These are phyloP conservation scores for Naganishia sp. DNA, from an alignment of 1,284 basidiomycete genomes.

Conservation along the genomic window DNA sequence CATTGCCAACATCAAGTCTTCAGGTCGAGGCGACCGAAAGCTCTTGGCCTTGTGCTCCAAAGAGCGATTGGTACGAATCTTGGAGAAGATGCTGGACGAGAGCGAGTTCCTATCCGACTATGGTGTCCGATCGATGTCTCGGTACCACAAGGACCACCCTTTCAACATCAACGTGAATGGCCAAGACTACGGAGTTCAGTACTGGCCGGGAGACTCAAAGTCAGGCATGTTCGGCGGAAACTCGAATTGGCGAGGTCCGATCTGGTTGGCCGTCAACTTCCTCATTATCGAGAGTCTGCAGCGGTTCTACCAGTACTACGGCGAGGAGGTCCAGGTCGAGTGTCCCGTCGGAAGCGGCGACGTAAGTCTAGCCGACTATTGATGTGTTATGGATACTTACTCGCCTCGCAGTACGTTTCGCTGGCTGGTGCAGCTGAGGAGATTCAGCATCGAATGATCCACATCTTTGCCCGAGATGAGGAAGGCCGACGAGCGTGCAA, in stretches of 20 bases:
- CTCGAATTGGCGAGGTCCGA: constrained; percentile 88
- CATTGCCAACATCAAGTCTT: constrained; percentile 91
- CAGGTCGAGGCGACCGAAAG: constrained; percentile 81
- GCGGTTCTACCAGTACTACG: constrained; percentile 96
- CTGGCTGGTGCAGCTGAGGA: constrained; percentile 91
- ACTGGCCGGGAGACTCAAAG: constrained; percentile 96
- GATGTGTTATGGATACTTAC: constrained; percentile 9
- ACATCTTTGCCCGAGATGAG: constrained; percentile 88
- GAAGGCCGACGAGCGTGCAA: constrained; percentile 86
- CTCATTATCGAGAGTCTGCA: constrained; percentile 85
- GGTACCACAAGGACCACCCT: constrained; percentile 85
- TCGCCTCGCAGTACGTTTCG: constrained; percentile 69
- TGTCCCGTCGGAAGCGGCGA: constrained; percentile 95
- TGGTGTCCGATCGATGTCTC: constrained; percentile 91
- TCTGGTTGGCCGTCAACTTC: constrained; percentile 92
- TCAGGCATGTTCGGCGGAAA: constrained; percentile 99
- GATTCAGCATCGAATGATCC: constrained; percentile 92
- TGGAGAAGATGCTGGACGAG: constrained; percentile 96
- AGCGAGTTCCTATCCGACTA: constrained; percentile 93
- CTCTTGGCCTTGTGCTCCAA: constrained; percentile 88
- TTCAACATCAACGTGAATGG: constrained; percentile 95
- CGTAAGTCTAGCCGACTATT: constrained; percentile 38
- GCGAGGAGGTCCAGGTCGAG: constrained; percentile 82
- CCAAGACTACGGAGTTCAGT: constrained; percentile 84
- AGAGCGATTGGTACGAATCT: constrained; percentile 80